These are phyloP conservation scores for Teunomyces pallodes DNA, from an alignment of 805 yeast species.

Conservation along the genomic window DNA sequence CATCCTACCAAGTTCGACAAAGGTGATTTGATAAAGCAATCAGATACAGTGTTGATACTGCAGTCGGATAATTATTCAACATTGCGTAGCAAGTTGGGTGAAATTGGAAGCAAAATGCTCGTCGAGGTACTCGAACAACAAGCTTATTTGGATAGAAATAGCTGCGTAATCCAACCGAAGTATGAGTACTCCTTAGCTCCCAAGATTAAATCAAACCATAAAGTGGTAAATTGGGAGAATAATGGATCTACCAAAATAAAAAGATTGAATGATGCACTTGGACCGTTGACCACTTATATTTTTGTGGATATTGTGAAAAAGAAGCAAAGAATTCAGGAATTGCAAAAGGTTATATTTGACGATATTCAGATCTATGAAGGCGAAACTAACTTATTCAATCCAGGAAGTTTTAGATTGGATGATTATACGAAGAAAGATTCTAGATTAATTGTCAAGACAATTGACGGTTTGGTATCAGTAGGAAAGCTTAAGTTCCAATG, in stretches of 20 bases:
- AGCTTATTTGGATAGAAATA: slow-evolving; percentile 9
- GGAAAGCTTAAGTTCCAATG: slow-evolving; percentile 53
- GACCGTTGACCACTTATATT: slow-evolving; percentile 50
- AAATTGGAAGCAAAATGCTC: slow-evolving; percentile 60
- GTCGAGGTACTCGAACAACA: slow-evolving; percentile 38
- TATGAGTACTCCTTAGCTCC: slow-evolving; percentile 53
- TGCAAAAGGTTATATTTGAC: slow-evolving; percentile 48
- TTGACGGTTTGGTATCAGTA: slow-evolving; percentile 40
- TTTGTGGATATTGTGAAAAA: slow-evolving; percentile 33
- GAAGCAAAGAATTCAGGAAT: slow-evolving; percentile 23
- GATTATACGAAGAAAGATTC: slow-evolving; percentile 9
- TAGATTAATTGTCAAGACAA: slow-evolving; percentile 40
- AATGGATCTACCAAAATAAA: slow-evolving; percentile 36
- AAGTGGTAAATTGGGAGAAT: slow-evolving; percentile 47
- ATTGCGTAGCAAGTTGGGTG: slow-evolving; percentile 53
- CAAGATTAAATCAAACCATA: slow-evolving; percentile 45
- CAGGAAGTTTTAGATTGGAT: slow-evolving; percentile 22
- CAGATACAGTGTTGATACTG: slow-evolving; percentile 40
- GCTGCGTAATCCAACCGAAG: background rate
- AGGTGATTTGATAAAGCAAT: slow-evolving; percentile 68
- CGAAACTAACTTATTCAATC: slow-evolving; percentile 5
- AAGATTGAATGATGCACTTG: slow-evolving; percentile 51
- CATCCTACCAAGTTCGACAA: slow-evolving; percentile 85
- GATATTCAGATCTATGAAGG: slow-evolving; percentile 23
- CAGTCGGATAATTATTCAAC: slow-evolving; percentile 43